Conservation (phyloP, 176 grass and related monocot species). For the Aechmea fasciata region DNA sequence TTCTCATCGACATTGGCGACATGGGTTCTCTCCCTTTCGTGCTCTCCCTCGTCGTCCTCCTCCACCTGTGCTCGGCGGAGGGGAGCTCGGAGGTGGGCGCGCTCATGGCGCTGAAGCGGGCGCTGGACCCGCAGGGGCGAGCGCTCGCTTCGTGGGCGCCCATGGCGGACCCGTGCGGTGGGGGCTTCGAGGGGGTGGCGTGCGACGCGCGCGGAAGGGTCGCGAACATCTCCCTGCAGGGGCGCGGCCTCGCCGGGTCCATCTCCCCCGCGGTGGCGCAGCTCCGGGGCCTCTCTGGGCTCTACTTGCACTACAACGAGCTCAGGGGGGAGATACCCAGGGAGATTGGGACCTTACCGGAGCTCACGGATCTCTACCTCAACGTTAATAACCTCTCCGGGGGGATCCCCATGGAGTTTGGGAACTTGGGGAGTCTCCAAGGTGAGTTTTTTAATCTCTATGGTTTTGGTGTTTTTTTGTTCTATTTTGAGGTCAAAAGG, state of each 20-base stretch:
- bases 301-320: slow-evolving; percentile 91
- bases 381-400: slow-evolving; percentile 76
- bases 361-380: slow-evolving; percentile 82
- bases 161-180: slow-evolving; percentile 50
- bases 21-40: slow-evolving; percentile 4
- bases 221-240: slow-evolving; percentile 90
- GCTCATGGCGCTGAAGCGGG: slow-evolving; percentile 56
- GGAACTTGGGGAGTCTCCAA: slow-evolving; percentile 65
- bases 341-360: slow-evolving; percentile 36
- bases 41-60: neutral
- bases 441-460: slow-evolving; percentile 23
- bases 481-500: no score
- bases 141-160: slow-evolving; percentile 57
- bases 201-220: slow-evolving; percentile 68
- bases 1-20: neutral
- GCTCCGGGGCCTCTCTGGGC: slow-evolving; percentile 52
- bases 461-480: neutral
- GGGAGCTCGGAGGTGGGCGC: slow-evolving; percentile 41
- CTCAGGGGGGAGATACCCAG: slow-evolving; percentile 48
- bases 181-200: slow-evolving; percentile 61
- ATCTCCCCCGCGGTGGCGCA: slow-evolving; percentile 53
- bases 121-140: slow-evolving; percentile 47
- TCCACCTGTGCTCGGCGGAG: slow-evolving; percentile 8
- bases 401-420: slow-evolving; percentile 52
- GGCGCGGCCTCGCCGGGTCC: slow-evolving; percentile 62